Conservation (phyloP, 164 flowering plant genomes). For the Magnolia officinalis region DNA sequence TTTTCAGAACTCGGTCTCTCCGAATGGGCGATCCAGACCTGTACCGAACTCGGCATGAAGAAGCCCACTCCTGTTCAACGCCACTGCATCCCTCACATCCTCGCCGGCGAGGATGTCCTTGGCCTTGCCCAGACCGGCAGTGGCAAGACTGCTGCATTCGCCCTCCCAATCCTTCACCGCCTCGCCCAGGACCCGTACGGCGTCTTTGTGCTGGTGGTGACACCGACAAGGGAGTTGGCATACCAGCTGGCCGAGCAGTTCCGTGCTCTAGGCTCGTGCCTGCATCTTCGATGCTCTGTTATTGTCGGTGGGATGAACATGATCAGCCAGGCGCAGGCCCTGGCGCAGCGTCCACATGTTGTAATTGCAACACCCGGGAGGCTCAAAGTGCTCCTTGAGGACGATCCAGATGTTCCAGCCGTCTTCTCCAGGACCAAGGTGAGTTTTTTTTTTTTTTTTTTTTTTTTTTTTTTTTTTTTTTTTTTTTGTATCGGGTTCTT, state of each 20-base stretch:
- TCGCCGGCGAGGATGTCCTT: conserved; percentile 70
- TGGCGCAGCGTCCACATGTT: conserved; percentile 72
- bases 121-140: conserved; percentile 93
- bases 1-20: conserved; percentile 65
- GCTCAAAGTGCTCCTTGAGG: conserved; percentile 63
- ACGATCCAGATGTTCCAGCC: conserved; percentile 63
- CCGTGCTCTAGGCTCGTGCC: conserved; percentile 64
- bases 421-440: conserved; percentile 83
- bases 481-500: not conserved
- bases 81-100: conserved; percentile 78
- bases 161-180: conserved; percentile 74
- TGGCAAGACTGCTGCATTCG: conserved; percentile 94
- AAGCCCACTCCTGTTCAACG: conserved; percentile 75
- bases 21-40: conserved; percentile 63
- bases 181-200: conserved; percentile 74
- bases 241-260: conserved; percentile 92
- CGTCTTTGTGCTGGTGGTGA: conserved; percentile 73
- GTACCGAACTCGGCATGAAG: conserved; percentile 69
- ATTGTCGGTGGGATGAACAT: conserved; percentile 95
- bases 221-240: conserved; percentile 93
- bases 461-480: not conserved
- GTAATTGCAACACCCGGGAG: conserved; percentile 92
- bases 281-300: conserved; percentile 63
- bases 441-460: not conserved
- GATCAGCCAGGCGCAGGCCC: conserved; percentile 51